Base-by-base conservation (phyloP, 2,329 filamentous ascomycete species). In the Plenodomus biglobosus region DNA sequence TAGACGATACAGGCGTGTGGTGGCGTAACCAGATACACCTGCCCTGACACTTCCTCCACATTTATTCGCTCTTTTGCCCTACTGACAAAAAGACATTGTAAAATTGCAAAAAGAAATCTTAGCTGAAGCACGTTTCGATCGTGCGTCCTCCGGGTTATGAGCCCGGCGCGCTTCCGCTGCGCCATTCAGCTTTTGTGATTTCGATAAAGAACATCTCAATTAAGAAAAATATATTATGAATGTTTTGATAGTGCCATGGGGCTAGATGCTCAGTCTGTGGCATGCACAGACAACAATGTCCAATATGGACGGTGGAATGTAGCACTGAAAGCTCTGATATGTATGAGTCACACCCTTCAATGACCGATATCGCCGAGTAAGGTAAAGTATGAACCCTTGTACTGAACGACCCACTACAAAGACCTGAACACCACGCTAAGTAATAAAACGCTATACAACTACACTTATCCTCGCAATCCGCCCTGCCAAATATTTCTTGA, bases 81-180 rank as follows among this genome's bases (percentile, higher is more conserved):
- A n/a, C n/a, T n/a, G n/a, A n/a, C n/a, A n/a, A n/a, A n/a, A n/a
- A n/a, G n/a, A n/a, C n/a, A n/a, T n/a, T n/a, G n/a, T n/a, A n/a
- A n/a, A n/a, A n/a, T n/a, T n/a, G 40, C 27, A 24, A 44, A 47
- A 22, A 39, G 37, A 34, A 38, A 17, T 27, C 38, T 19, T 62
- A 60, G 60, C 60, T 63, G 53, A 52, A 48, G 37, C 42, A 48
- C 40, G 60, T 63, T 61, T 62, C 59, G 60, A 61, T 63, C 59
- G 42, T 45, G 37, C 37, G 62, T 59, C 63, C 64, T 68, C 65
- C 64, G 65, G 65, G 65, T 68, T 68, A 66, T 68, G 65, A 68
- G 63, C 64, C 65, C 64, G 63, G 65, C 65, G 64, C 65, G 64
- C 64, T 68, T 66, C 65, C 65, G 58, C 64, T 68, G 62, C 62